Evolutionary conservation across 2,329 filamentous ascomycete genomes (phyloP), one percentile per base, ranked within the genome.

Genomic region (Monilinia fructigena): DNA sequence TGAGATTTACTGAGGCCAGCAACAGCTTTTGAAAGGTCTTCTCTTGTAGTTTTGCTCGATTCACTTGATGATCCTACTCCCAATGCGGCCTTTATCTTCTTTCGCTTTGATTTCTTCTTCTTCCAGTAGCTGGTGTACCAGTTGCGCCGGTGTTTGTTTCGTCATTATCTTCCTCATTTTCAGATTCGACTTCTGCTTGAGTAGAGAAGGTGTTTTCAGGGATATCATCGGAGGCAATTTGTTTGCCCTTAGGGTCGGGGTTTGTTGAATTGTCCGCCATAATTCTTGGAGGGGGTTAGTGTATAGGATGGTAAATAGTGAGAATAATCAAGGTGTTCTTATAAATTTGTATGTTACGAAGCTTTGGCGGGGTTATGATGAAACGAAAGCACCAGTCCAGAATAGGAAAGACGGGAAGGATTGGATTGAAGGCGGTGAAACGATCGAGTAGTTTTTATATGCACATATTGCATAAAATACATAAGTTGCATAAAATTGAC

Each of bases 91-190:
- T 83, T 83, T 70, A 84, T 78, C 80, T 87, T 87, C 78, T 85
- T 83, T 77, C 83, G 85, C 80, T 88, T 87, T 70, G 82, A 86
- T 80, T 88, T 89, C 78, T 88, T 88, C 72, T 86, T 85, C 74
- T 82, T 83, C 55, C 71, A 18, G 75, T 67, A 31, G 72, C 73
- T 66, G 73, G 68, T 26, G 73, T 70, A 55, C 75, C 73, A 69
- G 42, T 72, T 71, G 61, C 53, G 38, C 72, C 69, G 68, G 42
- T 72, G 28, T 69, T 72, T 54, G 71, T 67, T 52, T 66, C 71
- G n/a, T 72, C 75, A 28, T 79, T 76, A 65, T 78, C 78, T 54
- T 77, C 78, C 68, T 82, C 82, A 68, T 80, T 80, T 38, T 82
- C 82, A 55, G 80, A 81, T 64, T 81, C 82, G 67, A 78, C 78